Evolutionary conservation across 805 yeast genomes (phyloP), one percentile per base, ranked within the genome.

Genomic region (Barnettozyma vustinii): DNA sequence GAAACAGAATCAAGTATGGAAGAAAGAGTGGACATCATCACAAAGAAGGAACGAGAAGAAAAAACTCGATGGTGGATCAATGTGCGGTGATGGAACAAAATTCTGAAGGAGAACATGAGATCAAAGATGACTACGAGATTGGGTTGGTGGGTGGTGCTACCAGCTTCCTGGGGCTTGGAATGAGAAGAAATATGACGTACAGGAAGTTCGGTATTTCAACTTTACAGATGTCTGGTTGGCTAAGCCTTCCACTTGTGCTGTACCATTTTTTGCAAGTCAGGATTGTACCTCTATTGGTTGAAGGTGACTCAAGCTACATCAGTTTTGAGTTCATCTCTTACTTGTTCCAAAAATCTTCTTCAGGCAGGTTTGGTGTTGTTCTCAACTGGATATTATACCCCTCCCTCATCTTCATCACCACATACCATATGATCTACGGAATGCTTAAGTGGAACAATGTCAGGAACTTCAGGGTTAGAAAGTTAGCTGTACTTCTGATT

Each of bases 71-170:
- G n/a, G 52, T 62, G 30, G 57, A 57, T 56, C 20, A 52, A n/a
- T 48, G 41, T 35, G 30, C 50, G 16, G 43, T 52, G 15, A 39
- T 46, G 9, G 32, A 43, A 8, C 45, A 33, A 15, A 16, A 40
- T 32, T 19, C 30, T 3, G 25, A 42, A 16, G 42, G 41, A 4
- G 43, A 41, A 19, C 15, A 39, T 18, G 21, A 49, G 44, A 37
- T 68, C 33, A 68, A 67, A 33, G 62, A 76, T 27, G 79, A 76
- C 47, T 69, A 72, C 45, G 70, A 72, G 48, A 66, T 70, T 32
- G 88, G 88, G 0, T 64, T 83, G n/a, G 84, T 84, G 7, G 88
- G 88, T 1, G 67, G 83, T 40, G 64, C 76, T 2, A 69, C 79
- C 2, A 58, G 55, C n/a, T 51, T 79, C 9, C 54, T 81, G 15